phyloP scores from a whole-genome alignment of 2,329 filamentous ascomycete species.

The Fusarium duplospermum region DNA sequence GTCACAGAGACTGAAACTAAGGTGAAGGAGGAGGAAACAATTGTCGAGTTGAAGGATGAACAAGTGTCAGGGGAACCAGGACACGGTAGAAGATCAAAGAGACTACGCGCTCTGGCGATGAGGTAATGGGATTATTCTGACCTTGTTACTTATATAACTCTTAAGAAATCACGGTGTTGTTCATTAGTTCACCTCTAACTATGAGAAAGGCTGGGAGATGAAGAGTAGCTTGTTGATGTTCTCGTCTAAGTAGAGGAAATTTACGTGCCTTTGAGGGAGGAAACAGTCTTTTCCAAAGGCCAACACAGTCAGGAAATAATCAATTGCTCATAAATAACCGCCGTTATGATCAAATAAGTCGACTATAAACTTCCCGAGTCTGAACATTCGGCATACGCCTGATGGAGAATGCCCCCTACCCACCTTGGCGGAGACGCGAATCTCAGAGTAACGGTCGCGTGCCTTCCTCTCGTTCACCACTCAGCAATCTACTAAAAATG shows the following conservation, averaged over 20 bases:
- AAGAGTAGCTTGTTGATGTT: background rate
- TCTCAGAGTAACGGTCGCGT: background rate
- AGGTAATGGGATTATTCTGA: background rate
- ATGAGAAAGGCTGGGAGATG: background rate
- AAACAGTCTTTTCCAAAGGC: background rate
- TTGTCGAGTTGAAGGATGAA: slow-evolving; percentile 26
- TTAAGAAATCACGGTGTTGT: background rate
- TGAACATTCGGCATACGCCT: background rate
- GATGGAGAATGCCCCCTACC: background rate
- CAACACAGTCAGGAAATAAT: background rate
- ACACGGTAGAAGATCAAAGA: slow-evolving; percentile 41
- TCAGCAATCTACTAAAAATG: background rate
- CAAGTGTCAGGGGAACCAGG: slow-evolving; percentile 17
- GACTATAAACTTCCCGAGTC: background rate
- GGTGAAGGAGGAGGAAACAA: slow-evolving; percentile 28
- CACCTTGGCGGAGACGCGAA: background rate
- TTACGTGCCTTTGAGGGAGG: background rate
- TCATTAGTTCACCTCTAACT: background rate
- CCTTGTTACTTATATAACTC: background rate
- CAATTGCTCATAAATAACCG: background rate
- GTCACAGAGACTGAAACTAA: slow-evolving; percentile 29
- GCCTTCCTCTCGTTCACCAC: background rate
- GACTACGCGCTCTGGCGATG: slow-evolving; percentile 41
- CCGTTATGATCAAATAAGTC: background rate
- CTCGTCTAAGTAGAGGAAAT: background rate